Conservation (phyloP, 2,329 filamentous ascomycete species). For the Phoma sp. region DNA sequence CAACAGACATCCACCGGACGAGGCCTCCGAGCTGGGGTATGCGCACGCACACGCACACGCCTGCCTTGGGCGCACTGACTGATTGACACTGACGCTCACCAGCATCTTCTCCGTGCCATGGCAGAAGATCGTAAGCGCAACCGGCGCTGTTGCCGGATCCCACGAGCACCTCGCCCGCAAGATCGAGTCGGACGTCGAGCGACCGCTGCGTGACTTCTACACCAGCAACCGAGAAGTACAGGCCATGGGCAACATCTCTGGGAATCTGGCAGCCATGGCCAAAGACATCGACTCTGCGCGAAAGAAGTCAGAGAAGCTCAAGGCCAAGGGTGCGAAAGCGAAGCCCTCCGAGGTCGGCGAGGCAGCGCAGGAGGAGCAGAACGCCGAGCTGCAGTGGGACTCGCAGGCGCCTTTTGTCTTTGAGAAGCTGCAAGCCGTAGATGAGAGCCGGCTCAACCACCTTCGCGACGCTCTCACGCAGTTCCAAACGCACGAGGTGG, state of each 20-base stretch:
- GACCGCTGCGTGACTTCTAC: slow-evolving; percentile 77
- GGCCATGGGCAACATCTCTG: slow-evolving; percentile 79
- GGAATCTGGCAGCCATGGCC: slow-evolving; percentile 79
- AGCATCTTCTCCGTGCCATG: slow-evolving; percentile 92
- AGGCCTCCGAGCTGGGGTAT: slow-evolving; percentile 85
- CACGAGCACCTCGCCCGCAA: slow-evolving; percentile 81
- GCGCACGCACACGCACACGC: slow-evolving; percentile 35
- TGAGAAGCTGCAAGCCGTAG: slow-evolving; percentile 87
- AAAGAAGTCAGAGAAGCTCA: slow-evolving; percentile 84
- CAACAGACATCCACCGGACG: slow-evolving; percentile 74
- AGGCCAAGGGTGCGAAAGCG: slow-evolving; percentile 76
- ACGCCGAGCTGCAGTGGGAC: slow-evolving; percentile 85
- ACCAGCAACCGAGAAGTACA: slow-evolving; percentile 75
- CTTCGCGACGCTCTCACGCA: slow-evolving; percentile 90
- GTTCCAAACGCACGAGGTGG: slow-evolving; percentile 89
- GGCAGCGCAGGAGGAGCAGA: slow-evolving; percentile 75
- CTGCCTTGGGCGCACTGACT: slow-evolving; percentile 15
- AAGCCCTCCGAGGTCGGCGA: slow-evolving; percentile 78
- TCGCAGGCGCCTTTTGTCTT: slow-evolving; percentile 94
- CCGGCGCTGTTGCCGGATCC: slow-evolving; percentile 80
- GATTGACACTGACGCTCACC: slow-evolving; percentile 42
- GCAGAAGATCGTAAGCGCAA: slow-evolving; percentile 82
- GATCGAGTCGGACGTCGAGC: slow-evolving; percentile 88
- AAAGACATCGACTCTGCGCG: slow-evolving; percentile 85
- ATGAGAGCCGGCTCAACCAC: slow-evolving; percentile 88